Evolutionary conservation across 345 rosid genomes (phyloP).

Genomic region (Hibiscus tridactylites): DNA sequence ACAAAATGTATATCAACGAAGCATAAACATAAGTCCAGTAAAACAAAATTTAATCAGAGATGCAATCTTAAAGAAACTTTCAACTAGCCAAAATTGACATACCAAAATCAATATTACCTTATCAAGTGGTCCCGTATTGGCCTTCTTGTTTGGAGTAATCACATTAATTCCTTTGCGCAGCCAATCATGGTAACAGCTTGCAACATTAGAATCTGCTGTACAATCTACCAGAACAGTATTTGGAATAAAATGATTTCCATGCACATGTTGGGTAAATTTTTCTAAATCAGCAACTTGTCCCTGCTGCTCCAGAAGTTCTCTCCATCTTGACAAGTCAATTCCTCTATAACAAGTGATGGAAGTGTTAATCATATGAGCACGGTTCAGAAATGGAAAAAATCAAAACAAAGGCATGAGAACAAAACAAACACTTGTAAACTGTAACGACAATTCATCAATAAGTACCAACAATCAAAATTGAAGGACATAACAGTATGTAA

Average conservation of each 20-base stretch:
- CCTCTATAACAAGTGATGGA: slow-evolving; percentile 42
- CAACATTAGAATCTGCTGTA: slow-evolving; percentile 78
- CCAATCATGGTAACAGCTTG: slow-evolving; percentile 79
- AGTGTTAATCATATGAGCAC: neutral
- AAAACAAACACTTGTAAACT: neutral
- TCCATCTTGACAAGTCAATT: slow-evolving; percentile 79
- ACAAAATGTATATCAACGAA: slow-evolving; percentile 13
- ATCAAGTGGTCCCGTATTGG: slow-evolving; percentile 98
- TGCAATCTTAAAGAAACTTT: neutral
- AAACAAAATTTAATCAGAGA: neutral
- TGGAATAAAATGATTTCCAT: slow-evolving; percentile 86
- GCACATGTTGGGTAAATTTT: slow-evolving; percentile 73
- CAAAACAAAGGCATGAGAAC: neutral
- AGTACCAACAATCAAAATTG: neutral
- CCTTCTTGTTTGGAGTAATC: slow-evolving; percentile 93
- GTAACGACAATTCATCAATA: neutral
- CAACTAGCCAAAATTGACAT: neutral
- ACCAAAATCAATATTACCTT: slow-evolving; percentile 35
- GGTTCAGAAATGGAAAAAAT: neutral
- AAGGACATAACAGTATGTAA: neutral
- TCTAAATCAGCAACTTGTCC: slow-evolving; percentile 73
- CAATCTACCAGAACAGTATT: slow-evolving; percentile 96
- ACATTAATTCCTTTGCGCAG: slow-evolving; percentile 84
- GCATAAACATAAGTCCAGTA: neutral
- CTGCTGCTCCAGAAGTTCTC: slow-evolving; percentile 52